These are phyloP conservation scores for Xeromyces bisporus DNA, from an alignment of 495 filamentous ascomycete genomes.

Conservation along the genomic window DNA sequence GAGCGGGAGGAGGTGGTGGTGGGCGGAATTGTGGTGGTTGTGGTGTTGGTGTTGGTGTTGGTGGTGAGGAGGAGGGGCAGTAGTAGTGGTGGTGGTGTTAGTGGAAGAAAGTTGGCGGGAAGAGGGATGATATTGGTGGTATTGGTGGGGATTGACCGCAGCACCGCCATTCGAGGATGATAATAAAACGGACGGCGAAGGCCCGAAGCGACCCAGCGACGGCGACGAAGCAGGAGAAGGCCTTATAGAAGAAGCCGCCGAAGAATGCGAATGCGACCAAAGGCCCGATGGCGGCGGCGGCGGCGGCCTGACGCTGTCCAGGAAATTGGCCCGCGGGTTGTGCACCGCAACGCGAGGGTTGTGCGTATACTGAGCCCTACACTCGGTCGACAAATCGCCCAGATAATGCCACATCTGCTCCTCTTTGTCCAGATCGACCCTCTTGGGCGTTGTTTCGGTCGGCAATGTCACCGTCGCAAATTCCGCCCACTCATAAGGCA, in stretches of 20 bases:
- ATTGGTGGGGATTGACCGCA: conserved; percentile 1
- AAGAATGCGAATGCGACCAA: too few relatives aligned
- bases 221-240: too few relatives aligned
- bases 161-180: background rate
- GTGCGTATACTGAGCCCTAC: conserved; percentile 82
- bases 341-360: conserved; percentile 43
- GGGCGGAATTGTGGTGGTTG: too few relatives aligned
- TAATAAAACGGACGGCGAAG: background rate
- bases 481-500: conserved; percentile 60
- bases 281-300: too few relatives aligned
- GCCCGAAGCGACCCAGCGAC: conserved; percentile 2
- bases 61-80: conserved; percentile 20
- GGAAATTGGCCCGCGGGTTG: conserved; percentile 42
- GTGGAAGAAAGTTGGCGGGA: too few relatives aligned
- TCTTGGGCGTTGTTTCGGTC: conserved; percentile 18
- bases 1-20: too few relatives aligned
- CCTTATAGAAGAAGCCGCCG: too few relatives aligned
- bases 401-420: conserved; percentile 85
- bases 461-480: conserved; percentile 45
- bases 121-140: conserved; percentile 6
- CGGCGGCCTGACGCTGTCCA: conserved; percentile 35
- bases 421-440: conserved; percentile 47
- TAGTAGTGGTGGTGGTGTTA: conserved; percentile 13
- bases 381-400: conserved; percentile 72
- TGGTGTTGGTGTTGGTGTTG: too few relatives aligned